Base-by-base conservation (phyloP, 352 stramenopile genomes). In the Elongisporangium anandrum region DNA sequence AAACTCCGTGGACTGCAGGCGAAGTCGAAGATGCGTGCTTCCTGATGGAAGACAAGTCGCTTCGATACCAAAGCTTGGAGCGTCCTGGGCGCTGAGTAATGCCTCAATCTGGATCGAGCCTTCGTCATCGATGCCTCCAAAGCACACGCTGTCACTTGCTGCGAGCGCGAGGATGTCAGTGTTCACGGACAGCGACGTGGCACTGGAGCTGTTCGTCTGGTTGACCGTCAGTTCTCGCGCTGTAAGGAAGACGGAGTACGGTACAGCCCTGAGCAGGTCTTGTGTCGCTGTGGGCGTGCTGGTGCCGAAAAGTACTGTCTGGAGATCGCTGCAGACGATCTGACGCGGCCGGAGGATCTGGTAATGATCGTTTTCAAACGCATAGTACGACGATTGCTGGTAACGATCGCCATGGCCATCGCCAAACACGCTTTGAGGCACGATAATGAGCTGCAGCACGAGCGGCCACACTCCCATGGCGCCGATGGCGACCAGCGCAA, bases 391-490 rank as follows among this genome's bases (percentile, higher is more conserved):
- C 4, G 65, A 26, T 52, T 80, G 60, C 22, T 77, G 68, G 54
- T 77, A 80, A 7, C 72, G 58, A 48, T 80, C 72, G 26, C 72
- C 72, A 48, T 80, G 72, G 48, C 72, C 72, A 21, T 80, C 68
- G 22, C 72, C 72, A 26, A 80, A 75, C 2, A 77, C 66, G 38
- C 66, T 77, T 55, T 69, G 21, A 0, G 72, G 72, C 1, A 63
- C 54, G 20, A 73, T 23, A 0, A 73, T 57, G 20, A 71, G 17
- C 54, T 80, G 72, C 4, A 80, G 24, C 2, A 61, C 22, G 2
- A 77, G 59, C 15, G 69, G 72, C 69, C 69, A 77, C 9, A 80
- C 56, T 12, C 65, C 72, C 69, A 75, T 75, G 17, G 52, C 64
- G n/a, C 50, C 69, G 50, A 80, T 69, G 6, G 61, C 59, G 16